Evolutionary conservation across 2,329 filamentous ascomycete species (phyloP).

Genomic region (Cladorrhinum sp.): DNA sequence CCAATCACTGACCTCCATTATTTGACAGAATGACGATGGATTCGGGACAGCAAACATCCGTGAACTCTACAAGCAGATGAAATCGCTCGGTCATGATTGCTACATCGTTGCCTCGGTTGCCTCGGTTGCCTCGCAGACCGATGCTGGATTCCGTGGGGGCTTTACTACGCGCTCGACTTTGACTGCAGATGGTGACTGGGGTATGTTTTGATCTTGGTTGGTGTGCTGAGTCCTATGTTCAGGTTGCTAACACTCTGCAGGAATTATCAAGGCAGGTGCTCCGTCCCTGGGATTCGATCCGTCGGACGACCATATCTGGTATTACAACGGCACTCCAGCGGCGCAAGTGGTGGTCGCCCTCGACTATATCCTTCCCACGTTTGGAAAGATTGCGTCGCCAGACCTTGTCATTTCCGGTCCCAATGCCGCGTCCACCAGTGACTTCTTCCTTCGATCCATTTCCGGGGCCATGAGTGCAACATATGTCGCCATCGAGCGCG

Average conservation of each 20-base stretch:
- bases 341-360: slow-evolving; percentile 54
- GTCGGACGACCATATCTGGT: slow-evolving; percentile 53
- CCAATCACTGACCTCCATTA: neutral
- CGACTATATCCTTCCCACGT: slow-evolving; percentile 52
- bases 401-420: slow-evolving; percentile 55
- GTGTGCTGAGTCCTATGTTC: no score
- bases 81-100: slow-evolving; percentile 58
- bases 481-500: slow-evolving; percentile 47
- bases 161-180: slow-evolving; percentile 44
- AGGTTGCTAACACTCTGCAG: slow-evolving; percentile 4
- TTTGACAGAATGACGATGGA: slow-evolving; percentile 36
- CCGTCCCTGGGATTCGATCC: slow-evolving; percentile 51
- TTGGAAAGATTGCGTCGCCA: slow-evolving; percentile 45
- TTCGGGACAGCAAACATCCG: slow-evolving; percentile 41
- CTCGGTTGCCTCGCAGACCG: slow-evolving; percentile 43
- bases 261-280: slow-evolving; percentile 43
- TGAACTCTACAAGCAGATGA: slow-evolving; percentile 40
- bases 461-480: slow-evolving; percentile 50
- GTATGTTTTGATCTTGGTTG: slow-evolving; percentile 12
- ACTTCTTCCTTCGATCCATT: slow-evolving; percentile 51
- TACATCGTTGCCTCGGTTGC: slow-evolving; percentile 43
- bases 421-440: slow-evolving; percentile 54
- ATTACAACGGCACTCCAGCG: slow-evolving; percentile 58
- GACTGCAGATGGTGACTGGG: slow-evolving; percentile 41
- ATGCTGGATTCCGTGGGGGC: slow-evolving; percentile 42